Base-by-base conservation (phyloP, 768 basidiomycete genomes). In the Mycena amicta region DNA sequence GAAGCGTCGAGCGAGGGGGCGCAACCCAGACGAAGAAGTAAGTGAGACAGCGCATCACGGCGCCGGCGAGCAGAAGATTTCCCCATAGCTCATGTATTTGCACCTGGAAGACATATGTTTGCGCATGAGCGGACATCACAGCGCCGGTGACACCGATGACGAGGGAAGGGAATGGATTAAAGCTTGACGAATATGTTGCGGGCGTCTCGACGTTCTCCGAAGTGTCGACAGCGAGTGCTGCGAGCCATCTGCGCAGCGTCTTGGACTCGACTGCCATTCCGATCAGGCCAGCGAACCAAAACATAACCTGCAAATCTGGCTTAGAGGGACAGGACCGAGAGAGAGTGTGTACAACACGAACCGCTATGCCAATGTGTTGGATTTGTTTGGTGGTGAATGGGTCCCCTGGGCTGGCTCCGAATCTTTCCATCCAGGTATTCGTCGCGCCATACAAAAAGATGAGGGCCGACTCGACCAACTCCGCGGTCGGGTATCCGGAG, bases 351-450 rank as follows among this genome's bases (percentile, higher is more conserved):
- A n/a, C 23, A 30, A 41, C 12, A 65, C 82, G 63, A 69, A 89
- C 92, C 66, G 95, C 95, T 62, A 98, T 97, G 55, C 89, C 84
- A 54, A 96, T 95, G 66, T 98, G 96, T 67, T 98, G 93, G 16
- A 97, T 84, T 69, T 97, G 85, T 72, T 94, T 96, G 25, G 93
- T 90, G 1, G 91, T 90, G 74, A 83, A 96, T 15, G 95, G 91
- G 68, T 89, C 88, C 15, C 91, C 92, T 0, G 89, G 74, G 16
- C 81, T 74, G 1, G 88, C 91, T 3, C 95, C 95, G 63, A 96
- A 92, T 40, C 96, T 84, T 74, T 98, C 96, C 92, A 98, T 93
- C 93, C 93, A 98, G 16, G 90, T 93, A 70, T 98, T 96, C 41
- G 93, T 89, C 30, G 84, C 78, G 6, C 95, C 95, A 69, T 98